These are phyloP conservation scores for Fonsecaea pugnacius DNA, from an alignment of 2,329 filamentous ascomycete species.

Conservation along the genomic window DNA sequence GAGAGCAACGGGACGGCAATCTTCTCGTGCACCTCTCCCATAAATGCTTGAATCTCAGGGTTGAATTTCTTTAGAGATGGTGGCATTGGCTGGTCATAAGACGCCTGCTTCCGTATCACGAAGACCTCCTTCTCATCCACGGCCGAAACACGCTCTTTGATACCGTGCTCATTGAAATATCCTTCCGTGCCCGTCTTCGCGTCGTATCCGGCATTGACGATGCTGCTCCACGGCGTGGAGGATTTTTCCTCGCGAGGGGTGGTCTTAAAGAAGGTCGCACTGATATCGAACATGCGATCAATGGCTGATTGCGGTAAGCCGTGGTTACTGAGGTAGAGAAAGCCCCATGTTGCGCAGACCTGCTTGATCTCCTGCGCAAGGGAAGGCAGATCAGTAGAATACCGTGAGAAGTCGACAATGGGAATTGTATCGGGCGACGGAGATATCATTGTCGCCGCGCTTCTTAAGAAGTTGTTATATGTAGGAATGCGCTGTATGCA, in stretches of 20 bases:
- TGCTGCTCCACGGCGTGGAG: slow-evolving; percentile 26
- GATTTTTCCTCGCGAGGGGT: slow-evolving; percentile 23
- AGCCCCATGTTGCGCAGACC: slow-evolving; percentile 73
- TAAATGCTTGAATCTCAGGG: slow-evolving; percentile 27
- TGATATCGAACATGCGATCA: slow-evolving; percentile 32
- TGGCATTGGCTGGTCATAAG: slow-evolving; percentile 30
- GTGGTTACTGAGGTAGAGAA: slow-evolving; percentile 39
- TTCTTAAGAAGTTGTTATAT: neutral
- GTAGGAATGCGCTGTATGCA: neutral
- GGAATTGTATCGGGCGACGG: slow-evolving; percentile 42
- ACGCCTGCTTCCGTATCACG: slow-evolving; percentile 25
- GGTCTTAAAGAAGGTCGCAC: slow-evolving; percentile 45
- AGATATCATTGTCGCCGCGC: slow-evolving; percentile 6
- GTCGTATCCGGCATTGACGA: slow-evolving; percentile 27
- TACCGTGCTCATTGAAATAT: slow-evolving; percentile 28
- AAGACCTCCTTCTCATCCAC: slow-evolving; percentile 28
- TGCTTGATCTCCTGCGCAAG: slow-evolving; percentile 70
- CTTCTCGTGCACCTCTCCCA: slow-evolving; percentile 28
- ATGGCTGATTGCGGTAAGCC: slow-evolving; percentile 35
- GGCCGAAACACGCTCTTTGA: slow-evolving; percentile 12
- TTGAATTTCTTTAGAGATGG: slow-evolving; percentile 22
- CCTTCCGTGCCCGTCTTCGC: slow-evolving; percentile 24
- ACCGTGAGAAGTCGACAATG: slow-evolving; percentile 77
- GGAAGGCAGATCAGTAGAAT: slow-evolving; percentile 64
- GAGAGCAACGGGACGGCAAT: slow-evolving; percentile 28